These are phyloP conservation scores for Nitzschia putrida DNA, from an alignment of 108 stramenopile species.

Conservation along the genomic window DNA sequence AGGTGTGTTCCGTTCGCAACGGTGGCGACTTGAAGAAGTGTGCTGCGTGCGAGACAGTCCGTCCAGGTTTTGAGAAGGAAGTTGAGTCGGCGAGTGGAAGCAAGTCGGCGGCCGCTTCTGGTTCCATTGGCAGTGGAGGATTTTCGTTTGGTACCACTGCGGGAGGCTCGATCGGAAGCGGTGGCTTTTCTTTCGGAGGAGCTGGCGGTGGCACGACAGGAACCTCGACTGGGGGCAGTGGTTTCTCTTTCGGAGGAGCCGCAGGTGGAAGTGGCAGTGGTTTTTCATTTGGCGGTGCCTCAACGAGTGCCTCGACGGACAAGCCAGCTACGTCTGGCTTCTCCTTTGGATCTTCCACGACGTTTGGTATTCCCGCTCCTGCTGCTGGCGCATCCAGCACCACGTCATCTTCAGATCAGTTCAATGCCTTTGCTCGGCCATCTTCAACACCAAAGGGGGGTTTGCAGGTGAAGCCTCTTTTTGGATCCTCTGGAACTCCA, in stretches of 20 bases:
- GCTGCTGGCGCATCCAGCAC: not conserved
- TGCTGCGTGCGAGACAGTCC: slow-evolving; percentile 72
- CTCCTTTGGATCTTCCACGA: not conserved
- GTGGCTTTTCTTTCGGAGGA: slow-evolving; percentile 50
- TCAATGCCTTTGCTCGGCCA: not conserved
- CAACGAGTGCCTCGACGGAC: not conserved
- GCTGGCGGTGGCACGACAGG: not conserved
- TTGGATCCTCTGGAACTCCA: slow-evolving; percentile 11
- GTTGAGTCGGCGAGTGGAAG: not conserved
- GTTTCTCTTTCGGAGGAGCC: slow-evolving; percentile 34
- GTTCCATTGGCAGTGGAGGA: slow-evolving; percentile 47
- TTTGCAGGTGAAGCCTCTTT: slow-evolving; percentile 11
- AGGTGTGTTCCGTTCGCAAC: slow-evolving; percentile 70
- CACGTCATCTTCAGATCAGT: not conserved
- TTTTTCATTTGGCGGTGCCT: slow-evolving; percentile 15
- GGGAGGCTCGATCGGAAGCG: slow-evolving; percentile 31
- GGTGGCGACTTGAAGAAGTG: slow-evolving; percentile 43
- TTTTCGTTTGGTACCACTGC: slow-evolving; percentile 41
- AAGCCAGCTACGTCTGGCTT: no score
- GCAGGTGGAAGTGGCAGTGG: slow-evolving; percentile 14
- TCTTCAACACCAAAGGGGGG: slow-evolving; percentile 1
- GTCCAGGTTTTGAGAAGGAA: slow-evolving; percentile 51
- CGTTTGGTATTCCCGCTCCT: not conserved
- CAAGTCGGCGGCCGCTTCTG: not conserved
- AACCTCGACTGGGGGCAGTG: slow-evolving; percentile 6